A percentile compares a stretch with the other conserved stretches of the same genome.
phyloP scores from a whole-genome alignment of 352 stramenopile species.

The Phytophthora brassicae region DNA sequence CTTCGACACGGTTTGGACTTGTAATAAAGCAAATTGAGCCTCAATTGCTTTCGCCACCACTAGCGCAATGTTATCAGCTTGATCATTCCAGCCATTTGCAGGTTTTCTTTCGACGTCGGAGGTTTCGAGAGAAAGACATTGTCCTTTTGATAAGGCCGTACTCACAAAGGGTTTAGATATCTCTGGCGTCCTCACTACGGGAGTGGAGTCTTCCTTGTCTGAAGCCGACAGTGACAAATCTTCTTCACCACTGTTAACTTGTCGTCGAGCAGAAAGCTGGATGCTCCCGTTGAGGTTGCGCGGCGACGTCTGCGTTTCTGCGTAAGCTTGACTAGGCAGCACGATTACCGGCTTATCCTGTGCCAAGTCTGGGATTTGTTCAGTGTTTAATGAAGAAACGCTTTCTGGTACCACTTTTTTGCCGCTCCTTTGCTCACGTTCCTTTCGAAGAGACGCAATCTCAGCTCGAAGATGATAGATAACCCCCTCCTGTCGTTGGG shows the following conservation, averaged over 20 bases:
- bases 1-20: conserved; percentile 19
- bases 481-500: conserved; percentile 28
- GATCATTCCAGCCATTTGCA: conserved; percentile 10
- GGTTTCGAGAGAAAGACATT: background rate
- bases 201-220: conserved; percentile 8
- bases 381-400: background rate
- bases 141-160: conserved; percentile 2
- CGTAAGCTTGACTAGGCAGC: background rate
- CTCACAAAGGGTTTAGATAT: background rate
- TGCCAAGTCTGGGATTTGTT: background rate
- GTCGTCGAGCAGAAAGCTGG: background rate
- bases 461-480: conserved; percentile 31
- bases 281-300: background rate
- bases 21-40: conserved; percentile 36
- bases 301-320: conserved; percentile 22
- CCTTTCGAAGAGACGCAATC: conserved; percentile 29
- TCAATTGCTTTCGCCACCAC: conserved; percentile 46
- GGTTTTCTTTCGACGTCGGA: conserved; percentile 1
- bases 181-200: conserved; percentile 1
- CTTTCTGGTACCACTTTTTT: conserved; percentile 2
- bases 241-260: conserved; percentile 1
- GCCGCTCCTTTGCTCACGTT: conserved; percentile 19
- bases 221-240: conserved; percentile 21
- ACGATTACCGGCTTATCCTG: background rate
- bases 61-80: conserved; percentile 42